A percentile compares a stretch with the other conserved stretches of the same genome.
Conservation (phyloP, 257 asterid genomes). For the Knoxia roxburghii region DNA sequence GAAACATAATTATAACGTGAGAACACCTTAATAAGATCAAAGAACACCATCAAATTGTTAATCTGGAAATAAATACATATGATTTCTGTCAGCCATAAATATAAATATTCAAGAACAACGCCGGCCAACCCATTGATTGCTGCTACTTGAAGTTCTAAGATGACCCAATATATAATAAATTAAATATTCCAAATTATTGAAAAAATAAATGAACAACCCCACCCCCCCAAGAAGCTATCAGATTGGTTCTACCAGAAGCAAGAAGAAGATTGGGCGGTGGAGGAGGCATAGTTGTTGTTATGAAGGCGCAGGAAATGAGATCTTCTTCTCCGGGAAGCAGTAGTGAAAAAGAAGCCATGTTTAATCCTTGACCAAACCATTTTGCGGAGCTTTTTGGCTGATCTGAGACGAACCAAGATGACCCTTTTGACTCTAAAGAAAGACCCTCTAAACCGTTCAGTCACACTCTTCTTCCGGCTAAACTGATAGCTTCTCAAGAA, state of each 20-base stretch:
- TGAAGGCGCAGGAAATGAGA: conserved; percentile 31
- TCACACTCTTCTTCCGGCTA: conserved; percentile 56
- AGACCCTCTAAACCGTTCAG: conserved; percentile 46
- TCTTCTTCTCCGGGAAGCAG: conserved; percentile 32
- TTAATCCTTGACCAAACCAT: conserved; percentile 50
- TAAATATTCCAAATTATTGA: background rate
- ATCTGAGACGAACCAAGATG: conserved; percentile 35
- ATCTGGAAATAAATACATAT: conserved; percentile 3
- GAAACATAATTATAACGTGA: background rate
- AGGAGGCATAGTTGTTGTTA: background rate
- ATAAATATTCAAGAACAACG: background rate
- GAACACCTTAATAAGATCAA: background rate
- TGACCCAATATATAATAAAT: conserved; percentile 4
- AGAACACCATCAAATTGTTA: background rate
- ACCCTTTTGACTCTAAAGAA: conserved; percentile 47
- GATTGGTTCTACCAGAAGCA: conserved; percentile 33
- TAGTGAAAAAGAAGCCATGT: conserved; percentile 40
- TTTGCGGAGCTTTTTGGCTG: conserved; percentile 42
- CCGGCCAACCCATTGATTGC: background rate
- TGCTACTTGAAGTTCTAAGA: background rate
- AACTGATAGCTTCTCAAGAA: conserved; percentile 86
- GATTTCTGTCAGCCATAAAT: background rate
- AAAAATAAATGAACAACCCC: background rate
- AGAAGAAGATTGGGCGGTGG: conserved; percentile 18
- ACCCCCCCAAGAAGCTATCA: no score